Evolutionary conservation across 768 basidiomycete species (phyloP).

Genomic region (Leccinum aurantiacum): DNA sequence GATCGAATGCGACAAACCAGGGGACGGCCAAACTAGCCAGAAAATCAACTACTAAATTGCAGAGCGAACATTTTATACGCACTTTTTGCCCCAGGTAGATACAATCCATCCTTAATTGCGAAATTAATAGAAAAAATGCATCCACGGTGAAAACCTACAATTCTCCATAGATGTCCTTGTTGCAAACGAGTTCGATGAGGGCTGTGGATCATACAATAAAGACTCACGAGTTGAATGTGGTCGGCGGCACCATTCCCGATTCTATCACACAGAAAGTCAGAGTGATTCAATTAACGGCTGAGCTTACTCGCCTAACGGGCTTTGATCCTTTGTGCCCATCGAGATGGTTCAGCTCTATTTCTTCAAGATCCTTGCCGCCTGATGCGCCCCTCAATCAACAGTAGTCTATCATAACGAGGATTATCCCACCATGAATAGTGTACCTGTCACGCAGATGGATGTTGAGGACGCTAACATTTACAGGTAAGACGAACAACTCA

Average conservation of each 20-base stretch:
- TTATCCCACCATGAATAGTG: slow-evolving; percentile 76
- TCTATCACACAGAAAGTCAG: slow-evolving; percentile 29
- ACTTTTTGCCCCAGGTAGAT: slow-evolving; percentile 96
- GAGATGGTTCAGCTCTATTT: slow-evolving; percentile 80
- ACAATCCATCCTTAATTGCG: slow-evolving; percentile 75
- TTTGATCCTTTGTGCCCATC: slow-evolving; percentile 86
- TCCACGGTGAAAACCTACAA: slow-evolving; percentile 43
- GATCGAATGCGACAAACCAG: slow-evolving; percentile 46
- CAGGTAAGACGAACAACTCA: slow-evolving; percentile 23
- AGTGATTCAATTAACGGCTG: background rate
- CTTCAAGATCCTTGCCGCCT: slow-evolving; percentile 79
- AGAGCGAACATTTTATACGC: slow-evolving; percentile 11
- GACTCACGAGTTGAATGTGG: slow-evolving; percentile 78
- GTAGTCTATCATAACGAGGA: background rate
- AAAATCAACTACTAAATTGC: slow-evolving; percentile 4
- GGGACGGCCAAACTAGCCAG: slow-evolving; percentile 66
- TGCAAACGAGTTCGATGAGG: background rate
- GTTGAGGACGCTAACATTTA: background rate
- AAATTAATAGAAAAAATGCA: background rate
- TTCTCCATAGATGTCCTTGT: slow-evolving; percentile 95
- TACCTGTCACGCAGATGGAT: slow-evolving; percentile 41
- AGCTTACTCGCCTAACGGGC: slow-evolving; percentile 58
- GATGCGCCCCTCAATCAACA: background rate
- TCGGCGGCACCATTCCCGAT: slow-evolving; percentile 97
- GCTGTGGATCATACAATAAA: background rate